phyloP scores from a whole-genome alignment of 163 green algal species.

The Chlamydomonas reinhardtii region DNA sequence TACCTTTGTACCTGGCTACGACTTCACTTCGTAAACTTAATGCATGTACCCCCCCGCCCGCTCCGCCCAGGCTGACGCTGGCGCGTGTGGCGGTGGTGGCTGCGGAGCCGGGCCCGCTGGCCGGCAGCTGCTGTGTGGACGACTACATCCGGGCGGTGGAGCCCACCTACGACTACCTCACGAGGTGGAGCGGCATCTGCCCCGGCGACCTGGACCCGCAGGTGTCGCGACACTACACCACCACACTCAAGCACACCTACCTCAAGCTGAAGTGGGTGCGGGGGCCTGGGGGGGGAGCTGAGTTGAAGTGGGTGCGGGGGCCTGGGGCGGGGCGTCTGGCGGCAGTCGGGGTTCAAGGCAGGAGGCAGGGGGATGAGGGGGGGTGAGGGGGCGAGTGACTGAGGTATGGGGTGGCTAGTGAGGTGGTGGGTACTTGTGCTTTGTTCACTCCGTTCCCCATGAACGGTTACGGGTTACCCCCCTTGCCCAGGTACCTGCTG shows the following conservation, averaged over 20 bases:
- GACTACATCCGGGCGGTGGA: constrained; percentile 95
- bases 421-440: too few species aligned
- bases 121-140: constrained; percentile 85
- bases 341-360: too few species aligned
- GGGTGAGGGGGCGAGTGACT: too few species aligned
- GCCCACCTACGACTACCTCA: constrained; percentile 96
- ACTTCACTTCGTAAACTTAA: too few species aligned
- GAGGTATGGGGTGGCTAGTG: too few species aligned
- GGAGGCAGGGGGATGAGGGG: too few species aligned
- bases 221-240: constrained; percentile 85
- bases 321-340: too few species aligned
- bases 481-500: constrained; percentile 81
- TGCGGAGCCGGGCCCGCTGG: constrained; percentile 71
- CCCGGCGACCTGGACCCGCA: constrained; percentile 89
- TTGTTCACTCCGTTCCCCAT: too few species aligned
- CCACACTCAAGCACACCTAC: constrained; percentile 90
- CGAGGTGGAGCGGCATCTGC: constrained; percentile 63
- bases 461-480: too few species aligned
- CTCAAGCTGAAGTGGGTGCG: constrained; percentile 88
- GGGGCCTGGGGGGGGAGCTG: too few species aligned
- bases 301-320: background rate
- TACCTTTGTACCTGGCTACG: too few species aligned
- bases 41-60: too few species aligned
- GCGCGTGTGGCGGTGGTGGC: constrained; percentile 85
- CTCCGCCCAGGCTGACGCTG: constrained; percentile 73